phyloP scores from a whole-genome alignment of 345 rosid species.

The Rhodamnia argentea region DNA sequence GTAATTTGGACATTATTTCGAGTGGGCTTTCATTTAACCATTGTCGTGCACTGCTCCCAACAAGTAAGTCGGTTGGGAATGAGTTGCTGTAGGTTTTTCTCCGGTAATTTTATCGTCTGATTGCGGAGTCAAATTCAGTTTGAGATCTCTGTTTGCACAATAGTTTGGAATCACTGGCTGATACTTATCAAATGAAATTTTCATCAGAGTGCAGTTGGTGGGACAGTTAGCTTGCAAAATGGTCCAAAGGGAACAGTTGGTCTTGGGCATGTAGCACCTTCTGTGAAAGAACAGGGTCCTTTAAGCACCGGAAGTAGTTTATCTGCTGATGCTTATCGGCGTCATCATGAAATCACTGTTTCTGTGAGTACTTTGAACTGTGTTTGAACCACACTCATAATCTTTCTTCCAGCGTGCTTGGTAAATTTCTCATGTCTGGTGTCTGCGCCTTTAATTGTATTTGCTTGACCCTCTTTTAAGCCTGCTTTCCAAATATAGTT shows the following conservation, averaged over 20 bases:
- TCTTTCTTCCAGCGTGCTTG: background rate
- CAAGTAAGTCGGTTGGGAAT: background rate
- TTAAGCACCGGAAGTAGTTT: constrained; percentile 29
- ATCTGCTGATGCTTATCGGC: constrained; percentile 64
- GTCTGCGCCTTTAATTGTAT: background rate
- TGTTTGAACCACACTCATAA: background rate
- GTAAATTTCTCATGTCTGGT: background rate
- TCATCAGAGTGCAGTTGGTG: constrained; percentile 28
- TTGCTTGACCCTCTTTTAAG: background rate
- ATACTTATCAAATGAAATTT: background rate
- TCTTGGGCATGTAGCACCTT: constrained; percentile 19
- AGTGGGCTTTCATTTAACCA: background rate
- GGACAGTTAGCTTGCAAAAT: constrained; percentile 20
- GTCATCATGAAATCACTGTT: constrained; percentile 75
- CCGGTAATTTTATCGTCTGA: background rate
- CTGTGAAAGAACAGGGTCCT: background rate
- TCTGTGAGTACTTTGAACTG: constrained; percentile 39
- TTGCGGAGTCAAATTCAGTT: background rate
- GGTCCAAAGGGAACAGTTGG: constrained; percentile 13
- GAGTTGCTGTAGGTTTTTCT: background rate
- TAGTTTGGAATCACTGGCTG: background rate
- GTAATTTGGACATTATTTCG: background rate
- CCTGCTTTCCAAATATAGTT: background rate
- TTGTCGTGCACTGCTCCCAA: background rate
- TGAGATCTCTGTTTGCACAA: background rate